Evolutionary conservation across 768 basidiomycete genomes (phyloP).

Genomic region (Amanita rubescens): DNA sequence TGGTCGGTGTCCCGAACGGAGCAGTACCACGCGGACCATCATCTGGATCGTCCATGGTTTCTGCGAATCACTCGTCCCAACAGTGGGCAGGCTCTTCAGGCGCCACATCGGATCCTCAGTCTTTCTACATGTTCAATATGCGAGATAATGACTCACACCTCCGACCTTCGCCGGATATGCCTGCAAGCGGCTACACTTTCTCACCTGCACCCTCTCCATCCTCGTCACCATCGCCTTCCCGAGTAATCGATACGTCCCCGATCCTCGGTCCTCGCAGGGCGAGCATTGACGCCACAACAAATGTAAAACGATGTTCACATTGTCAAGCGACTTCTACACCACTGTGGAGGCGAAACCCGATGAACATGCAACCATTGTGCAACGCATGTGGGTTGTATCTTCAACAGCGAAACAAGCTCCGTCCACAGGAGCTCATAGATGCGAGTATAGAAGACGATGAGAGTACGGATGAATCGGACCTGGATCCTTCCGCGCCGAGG

Average conservation of each 20-base stretch:
- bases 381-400: constrained; percentile 43
- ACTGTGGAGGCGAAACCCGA: constrained; percentile 41
- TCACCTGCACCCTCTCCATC: constrained; percentile 30
- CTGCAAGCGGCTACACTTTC: constrained; percentile 21
- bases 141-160: constrained; percentile 14
- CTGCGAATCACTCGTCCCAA: not conserved
- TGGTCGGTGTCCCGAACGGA: not conserved
- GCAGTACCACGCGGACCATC: not conserved
- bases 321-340: constrained; percentile 41
- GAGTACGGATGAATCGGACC: constrained; percentile 30
- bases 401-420: constrained; percentile 38
- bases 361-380: constrained; percentile 36
- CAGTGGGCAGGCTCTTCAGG: not conserved
- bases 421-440: constrained; percentile 43
- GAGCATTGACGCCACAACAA: constrained; percentile 23
- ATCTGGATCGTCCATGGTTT: not conserved
- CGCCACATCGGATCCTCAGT: not conserved
- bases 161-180: constrained; percentile 12
- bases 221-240: constrained; percentile 16
- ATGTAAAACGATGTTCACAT: constrained; percentile 36
- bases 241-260: constrained; percentile 10
- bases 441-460: constrained; percentile 36
- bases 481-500: constrained; percentile 34
- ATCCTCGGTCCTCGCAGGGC: constrained; percentile 19
- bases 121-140: constrained; percentile 10